Evolutionary conservation across 108 stramenopile genomes (phyloP), one percentile per base, ranked within the genome.

Genomic region (Cyclotella baltica): DNA sequence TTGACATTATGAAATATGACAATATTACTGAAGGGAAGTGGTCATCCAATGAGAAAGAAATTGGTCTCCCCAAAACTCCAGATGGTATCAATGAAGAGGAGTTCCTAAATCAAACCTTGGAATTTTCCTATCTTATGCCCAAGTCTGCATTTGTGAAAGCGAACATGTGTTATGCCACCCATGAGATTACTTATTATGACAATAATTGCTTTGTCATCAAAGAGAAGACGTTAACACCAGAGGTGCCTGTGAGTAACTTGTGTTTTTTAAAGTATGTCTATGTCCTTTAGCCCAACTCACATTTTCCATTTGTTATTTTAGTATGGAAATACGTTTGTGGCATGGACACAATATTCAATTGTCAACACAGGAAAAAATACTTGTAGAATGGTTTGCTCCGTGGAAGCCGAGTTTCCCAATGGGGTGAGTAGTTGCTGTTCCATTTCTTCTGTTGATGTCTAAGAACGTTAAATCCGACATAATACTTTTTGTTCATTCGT

Each of bases 391-490:
- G 77, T 84, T 10, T 92, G 89, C 59, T 89, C 88, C 8, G 87
- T 90, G 15, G 93, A 92, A 56, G 86, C 93, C 13, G 90, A 92
- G 43, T 94, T 94, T 75, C 93, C 93, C 8, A 92, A 90, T 67
- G 91, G 93, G 27, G 85, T 84, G 46, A 88, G 90, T 33, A 76
- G 87, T 73, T 72, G 68, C 65, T 16, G 51, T 11, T 35, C 1
- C 19, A 22, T 53, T 4, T 67, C 48, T 10, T 34, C 31, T 19
- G 38, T 31, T 33, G 10, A 4, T 53, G 29, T 33, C 28, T 20
- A 65, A 8, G 1, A 15, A 15, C 13, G 30, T 47, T 3, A 29
- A 33, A 57, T 13, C 4, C 16, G 18, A 15, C 34, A 27, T 47
- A 4, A 20, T 47, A 43, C 1, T 22, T 47, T 65, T 23, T 65